Evolutionary conservation across 805 yeast species (phyloP).

Genomic region (Candida xiaguanensis): DNA sequence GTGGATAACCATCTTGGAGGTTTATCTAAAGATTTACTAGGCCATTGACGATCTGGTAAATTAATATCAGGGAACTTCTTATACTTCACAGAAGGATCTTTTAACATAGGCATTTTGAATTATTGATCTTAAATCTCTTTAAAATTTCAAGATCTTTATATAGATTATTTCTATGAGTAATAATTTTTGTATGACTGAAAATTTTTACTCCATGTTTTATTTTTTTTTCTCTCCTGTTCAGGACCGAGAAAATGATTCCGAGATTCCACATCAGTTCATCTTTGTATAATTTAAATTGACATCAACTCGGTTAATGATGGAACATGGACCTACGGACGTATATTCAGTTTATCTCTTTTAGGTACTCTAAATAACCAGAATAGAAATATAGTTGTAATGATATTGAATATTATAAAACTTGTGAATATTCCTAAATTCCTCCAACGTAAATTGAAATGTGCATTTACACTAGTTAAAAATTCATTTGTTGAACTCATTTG

Average conservation of each 20-base stretch:
- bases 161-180: conserved; percentile 2
- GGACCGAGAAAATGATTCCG: neutral
- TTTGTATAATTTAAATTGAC: no score
- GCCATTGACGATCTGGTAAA: conserved; percentile 70
- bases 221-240: neutral
- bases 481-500: conserved; percentile 52
- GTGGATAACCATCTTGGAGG: conserved; percentile 84
- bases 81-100: conserved; percentile 64
- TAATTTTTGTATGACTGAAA: neutral
- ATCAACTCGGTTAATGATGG: no score
- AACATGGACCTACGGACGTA: conserved; percentile 13
- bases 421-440: conserved; percentile 59
- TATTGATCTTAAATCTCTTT: neutral
- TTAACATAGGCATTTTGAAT: conserved; percentile 32
- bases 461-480: conserved; percentile 46
- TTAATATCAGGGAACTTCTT: conserved; percentile 51
- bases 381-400: conserved; percentile 28
- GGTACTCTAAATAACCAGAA: conserved; percentile 77
- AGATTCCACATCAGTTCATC: no score
- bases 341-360: conserved; percentile 46
- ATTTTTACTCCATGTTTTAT: conserved; percentile 2
- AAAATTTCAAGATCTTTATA: neutral
- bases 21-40: conserved; percentile 49
- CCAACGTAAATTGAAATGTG: conserved; percentile 55
- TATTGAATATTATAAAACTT: conserved; percentile 31